Base-by-base conservation (phyloP, 2,329 filamentous ascomycete species). In the Fusarium sp. region DNA sequence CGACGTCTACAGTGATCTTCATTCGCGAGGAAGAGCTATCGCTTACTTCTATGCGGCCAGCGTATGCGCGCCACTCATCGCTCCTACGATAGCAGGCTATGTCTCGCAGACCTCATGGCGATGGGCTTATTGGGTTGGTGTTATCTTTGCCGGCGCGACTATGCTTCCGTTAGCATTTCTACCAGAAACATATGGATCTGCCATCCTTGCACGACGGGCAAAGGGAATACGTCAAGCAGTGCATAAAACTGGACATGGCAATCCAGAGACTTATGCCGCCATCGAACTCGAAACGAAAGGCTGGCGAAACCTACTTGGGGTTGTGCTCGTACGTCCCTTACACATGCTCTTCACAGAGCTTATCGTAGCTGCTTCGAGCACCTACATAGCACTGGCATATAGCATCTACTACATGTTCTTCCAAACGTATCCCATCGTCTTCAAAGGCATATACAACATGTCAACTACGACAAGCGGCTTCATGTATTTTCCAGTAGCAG, bases 31-130 rank as follows among this genome's bases (percentile, higher is more conserved):
- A 7, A 75, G 79, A 28, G 81, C 80, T 0, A 66, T 78, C 46
- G 66, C 76, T 0, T 33, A 78, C 30, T 83, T 82, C 72, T 78
- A 56, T 72, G 47, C 78, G 61, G 76, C 76, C 2, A 78, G 79
- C 5, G 78, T 77, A 6, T 76, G 78, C 22, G 81, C 80, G 2
- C 82, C 82, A 0, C 71, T 79, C 0, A 57, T 82, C 10, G 80
- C 79, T 0, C 82, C 82, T 0, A 78, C 80, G 0, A 80, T 84
- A 22, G 83, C 82, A 0, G 82, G 82, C 0, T 84, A 79, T 45
- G 72, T 77, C 7, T 73, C 79, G 0, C 59, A 69, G 2, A 67
- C 79, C n/a, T 77, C 75, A 1, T 84, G 83, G 83, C 75, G 81
- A 24, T 83, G 82, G 80, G 75, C 78, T 0, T 84, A 83, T 37